Base-by-base conservation (phyloP, 306 rosid species). In the Vigna hirtella region DNA sequence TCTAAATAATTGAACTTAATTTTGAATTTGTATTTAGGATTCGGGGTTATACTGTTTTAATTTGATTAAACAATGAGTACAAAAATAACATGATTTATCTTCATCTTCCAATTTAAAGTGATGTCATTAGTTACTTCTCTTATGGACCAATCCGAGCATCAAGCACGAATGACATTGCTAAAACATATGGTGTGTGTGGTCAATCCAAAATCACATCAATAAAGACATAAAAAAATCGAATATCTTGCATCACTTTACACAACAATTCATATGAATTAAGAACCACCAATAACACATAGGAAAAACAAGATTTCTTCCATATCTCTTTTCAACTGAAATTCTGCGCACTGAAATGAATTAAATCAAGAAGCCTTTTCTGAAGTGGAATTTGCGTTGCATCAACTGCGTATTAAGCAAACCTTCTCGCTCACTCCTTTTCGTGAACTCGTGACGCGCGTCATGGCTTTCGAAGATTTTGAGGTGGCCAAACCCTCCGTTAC, bases 201-300 rank as follows among this genome's bases (percentile, higher is more conserved):
- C 56, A 70, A 79, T 59, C 8, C 48, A 61, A 62, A 58, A 73
- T 58, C 69, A 73, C 69, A 40, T 74, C 51, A 50, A 65, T 28
- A 48, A 26, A 74, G 28, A 24, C 28, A 47, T 59, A 2, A 26
- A 52, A 28, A 50, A 32, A 18, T 14, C 2, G 42, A 64, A 49
- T 56, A 76, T 64, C 70, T 38, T 43, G 3, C 26, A 52, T 26
- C 58, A 64, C 58, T 72, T 55, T 20, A 47, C 14, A 49, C 53
- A 4, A 36, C 22, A 55, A 73, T 45, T 71, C 74, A 4, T 66
- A 48, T 34, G 50, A 69, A 69, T 45, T 78, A 20, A 52, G 9
- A 20, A 52, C 15, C 50, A 45, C 6, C 14, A 18, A 8, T 30
- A 38, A 24, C 16, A 65, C 4, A 22, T 47, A 17, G 28, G 49